phyloP scores from a whole-genome alignment of 202 grass and related monocot species.

The Hordeum pubiflorum region DNA sequence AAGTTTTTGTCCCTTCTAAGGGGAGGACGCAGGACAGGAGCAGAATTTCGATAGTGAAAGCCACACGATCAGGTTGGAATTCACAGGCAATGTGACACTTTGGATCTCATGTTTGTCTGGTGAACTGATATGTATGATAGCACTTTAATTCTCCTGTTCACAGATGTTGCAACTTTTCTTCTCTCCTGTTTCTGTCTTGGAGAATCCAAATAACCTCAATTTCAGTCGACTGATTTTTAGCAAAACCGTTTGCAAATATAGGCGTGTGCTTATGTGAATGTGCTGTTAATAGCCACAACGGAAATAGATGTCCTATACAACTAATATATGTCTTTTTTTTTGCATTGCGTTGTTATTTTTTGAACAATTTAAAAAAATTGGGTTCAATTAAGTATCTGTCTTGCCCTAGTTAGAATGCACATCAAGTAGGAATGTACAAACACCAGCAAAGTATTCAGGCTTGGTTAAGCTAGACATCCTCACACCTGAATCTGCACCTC shows the following conservation, averaged over 20 bases:
- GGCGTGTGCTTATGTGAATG: too few species aligned
- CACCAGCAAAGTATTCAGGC: neutral
- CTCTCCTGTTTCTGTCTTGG: too few species aligned
- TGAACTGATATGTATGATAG: neutral
- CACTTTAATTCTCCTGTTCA: too few species aligned
- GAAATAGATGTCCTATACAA: too few species aligned
- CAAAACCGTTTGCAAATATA: too few species aligned
- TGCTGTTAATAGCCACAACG: too few species aligned
- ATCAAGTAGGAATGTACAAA: conserved; percentile 18
- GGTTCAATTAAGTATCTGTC: neutral
- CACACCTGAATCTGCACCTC: conserved; percentile 1
- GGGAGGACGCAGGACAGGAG: neutral
- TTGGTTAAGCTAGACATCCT: neutral
- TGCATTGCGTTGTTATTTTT: too few species aligned
- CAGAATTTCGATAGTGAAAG: neutral
- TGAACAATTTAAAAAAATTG: neutral
- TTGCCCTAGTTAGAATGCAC: neutral
- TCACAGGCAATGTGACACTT: neutral
- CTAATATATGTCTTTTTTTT: neutral
- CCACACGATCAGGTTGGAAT: neutral
- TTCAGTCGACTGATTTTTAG: too few species aligned
- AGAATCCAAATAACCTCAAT: too few species aligned
- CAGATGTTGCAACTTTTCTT: too few species aligned
- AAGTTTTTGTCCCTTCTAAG: neutral
- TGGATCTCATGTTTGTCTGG: neutral